Evolutionary conservation across 805 yeast genomes (phyloP), one percentile per base, ranked within the genome.

Genomic region (Lipomyces spencermartinsiae): DNA sequence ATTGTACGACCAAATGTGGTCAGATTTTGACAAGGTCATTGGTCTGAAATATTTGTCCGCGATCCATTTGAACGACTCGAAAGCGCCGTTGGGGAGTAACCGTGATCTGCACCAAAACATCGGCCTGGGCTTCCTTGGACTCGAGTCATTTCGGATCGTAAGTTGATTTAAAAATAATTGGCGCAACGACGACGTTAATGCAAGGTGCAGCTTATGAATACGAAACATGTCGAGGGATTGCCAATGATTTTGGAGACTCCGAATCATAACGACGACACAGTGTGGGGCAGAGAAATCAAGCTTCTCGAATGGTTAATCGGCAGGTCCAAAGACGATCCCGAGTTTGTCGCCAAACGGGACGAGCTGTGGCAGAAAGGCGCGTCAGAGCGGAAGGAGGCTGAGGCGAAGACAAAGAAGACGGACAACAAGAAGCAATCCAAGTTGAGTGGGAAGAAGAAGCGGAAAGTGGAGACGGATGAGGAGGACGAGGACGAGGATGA

Each of bases 171-270:
- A 6, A 5, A 5, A 3, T n/a, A 43, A 16, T 16, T 39, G 12
- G 12, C 14, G 22, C n/a, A 43, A 43, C 22, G 49, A 19, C 9
- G 19, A 16, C 3, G 49, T 16, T 43, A 43, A 43, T 43, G 22
- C 19, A 16, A 14, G 22, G 4, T 19, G n/a, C 34, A 72, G 68
- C 79, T 94, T 62, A 92, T 96, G 71, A 92, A 93, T 77, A 86
- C 86, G 64, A 78, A 82, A 0, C 83, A 87, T 62, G 81, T 94
- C 33, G 80, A 84, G 61, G 83, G 82, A 7, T 83, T 94, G 0
- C 98, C 98, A 3, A 85, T 93, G 46, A 83, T 95, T 25, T 81
- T 95, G 66, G 99, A 95, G 75, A 93, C 98, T 0, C 98, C 98
- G 0, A 65, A 69, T 57, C 76, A 72, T 22, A 74, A 73, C 22